Conservation (phyloP, 73 alveolate species). For the Blepharisma japonicum region DNA sequence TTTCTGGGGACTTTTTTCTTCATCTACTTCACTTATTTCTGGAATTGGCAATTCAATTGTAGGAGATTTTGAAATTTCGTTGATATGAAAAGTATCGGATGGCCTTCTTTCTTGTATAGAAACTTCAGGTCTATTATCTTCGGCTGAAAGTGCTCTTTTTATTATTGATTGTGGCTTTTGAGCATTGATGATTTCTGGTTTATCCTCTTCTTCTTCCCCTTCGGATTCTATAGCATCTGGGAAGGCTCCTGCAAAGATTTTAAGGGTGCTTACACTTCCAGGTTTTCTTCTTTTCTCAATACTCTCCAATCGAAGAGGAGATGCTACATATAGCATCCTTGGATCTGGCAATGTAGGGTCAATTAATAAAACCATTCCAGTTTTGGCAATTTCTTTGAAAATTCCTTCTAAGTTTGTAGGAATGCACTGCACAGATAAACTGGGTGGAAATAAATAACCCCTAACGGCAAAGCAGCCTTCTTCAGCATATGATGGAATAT, state of each 20-base stretch:
- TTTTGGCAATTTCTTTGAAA: neutral
- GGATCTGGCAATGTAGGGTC: conserved; percentile 31
- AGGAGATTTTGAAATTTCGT: too few relatives aligned
- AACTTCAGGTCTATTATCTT: too few relatives aligned
- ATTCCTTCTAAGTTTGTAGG: neutral
- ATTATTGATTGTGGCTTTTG: too few relatives aligned
- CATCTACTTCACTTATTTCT: too few relatives aligned
- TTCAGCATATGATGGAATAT: neutral
- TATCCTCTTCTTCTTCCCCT: neutral
- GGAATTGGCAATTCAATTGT: too few relatives aligned
- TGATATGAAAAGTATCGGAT: too few relatives aligned
- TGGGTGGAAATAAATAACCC: conserved; percentile 24
- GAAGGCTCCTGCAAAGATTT: conserved; percentile 3
- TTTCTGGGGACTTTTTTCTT: neutral
- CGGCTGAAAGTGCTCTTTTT: too few relatives aligned
- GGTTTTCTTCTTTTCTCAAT: neutral
- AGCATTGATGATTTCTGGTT: too few relatives aligned
- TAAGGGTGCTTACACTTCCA: neutral
- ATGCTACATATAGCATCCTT: conserved; percentile 18
- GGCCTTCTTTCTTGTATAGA: too few relatives aligned
- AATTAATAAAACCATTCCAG: neutral
- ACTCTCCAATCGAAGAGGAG: conserved; percentile 2
- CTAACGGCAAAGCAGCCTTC: neutral
- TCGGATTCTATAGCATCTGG: neutral
- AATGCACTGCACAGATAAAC: neutral